phyloP scores from a whole-genome alignment of 116 monocot genomes.

The Phalaenopsis hybrid region DNA sequence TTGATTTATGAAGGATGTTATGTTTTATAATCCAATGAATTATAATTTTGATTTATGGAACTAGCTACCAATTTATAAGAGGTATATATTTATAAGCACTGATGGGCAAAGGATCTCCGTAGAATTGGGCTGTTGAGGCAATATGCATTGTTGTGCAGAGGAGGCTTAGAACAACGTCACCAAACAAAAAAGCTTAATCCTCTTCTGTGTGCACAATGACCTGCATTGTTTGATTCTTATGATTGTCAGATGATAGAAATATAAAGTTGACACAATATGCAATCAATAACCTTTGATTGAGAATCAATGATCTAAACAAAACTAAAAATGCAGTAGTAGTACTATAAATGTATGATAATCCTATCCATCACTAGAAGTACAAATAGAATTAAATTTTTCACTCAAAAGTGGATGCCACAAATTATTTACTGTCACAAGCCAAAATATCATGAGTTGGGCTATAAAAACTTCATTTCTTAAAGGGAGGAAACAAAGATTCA shows the following conservation, averaged over 20 bases:
- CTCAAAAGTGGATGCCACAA: no score
- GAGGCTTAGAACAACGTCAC: conserved; percentile 57
- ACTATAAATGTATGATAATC: no score
- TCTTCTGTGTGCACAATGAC: conserved; percentile 97
- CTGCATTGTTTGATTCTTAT: conserved; percentile 30
- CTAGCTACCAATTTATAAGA: no score
- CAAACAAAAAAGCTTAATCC: conserved; percentile 68
- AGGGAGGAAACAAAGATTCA: no score
- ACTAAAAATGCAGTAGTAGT: not conserved
- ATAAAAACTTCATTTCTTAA: no score
- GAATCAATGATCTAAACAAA: not conserved
- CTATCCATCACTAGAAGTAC: no score
- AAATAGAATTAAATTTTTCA: no score
- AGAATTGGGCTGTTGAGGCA: conserved; percentile 84
- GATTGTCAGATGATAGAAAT: not conserved
- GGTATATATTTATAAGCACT: no score
- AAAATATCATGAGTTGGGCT: no score
- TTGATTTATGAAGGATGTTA: no score
- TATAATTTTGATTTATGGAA: not conserved
- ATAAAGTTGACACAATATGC: not conserved
- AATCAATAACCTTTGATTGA: not conserved
- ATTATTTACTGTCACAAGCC: no score
- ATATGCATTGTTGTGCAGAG: conserved; percentile 68
- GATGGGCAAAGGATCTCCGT: conserved; percentile 27
- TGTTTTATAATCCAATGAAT: not conserved